phyloP scores from a whole-genome alignment of 1,284 basidiomycete genomes.

The Farysia itapuensis region DNA sequence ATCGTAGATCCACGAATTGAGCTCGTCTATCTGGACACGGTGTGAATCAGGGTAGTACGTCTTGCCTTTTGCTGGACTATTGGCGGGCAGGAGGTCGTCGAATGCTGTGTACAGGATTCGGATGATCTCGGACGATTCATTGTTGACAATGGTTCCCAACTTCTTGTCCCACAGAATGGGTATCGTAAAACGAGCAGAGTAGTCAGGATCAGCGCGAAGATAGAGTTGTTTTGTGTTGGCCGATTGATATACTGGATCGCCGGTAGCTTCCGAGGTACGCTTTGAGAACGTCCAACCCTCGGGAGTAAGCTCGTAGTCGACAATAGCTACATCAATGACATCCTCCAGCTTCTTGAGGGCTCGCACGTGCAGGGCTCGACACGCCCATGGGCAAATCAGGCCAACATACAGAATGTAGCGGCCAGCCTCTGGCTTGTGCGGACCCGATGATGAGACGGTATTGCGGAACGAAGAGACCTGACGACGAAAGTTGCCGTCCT shows the following conservation, averaged over 20 bases:
- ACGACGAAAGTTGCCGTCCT: constrained; percentile 81
- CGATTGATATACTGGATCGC: constrained; percentile 59
- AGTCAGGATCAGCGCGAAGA: constrained; percentile 69
- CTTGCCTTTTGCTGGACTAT: constrained; percentile 19
- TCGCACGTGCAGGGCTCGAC: constrained; percentile 79
- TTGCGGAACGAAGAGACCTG: constrained; percentile 72
- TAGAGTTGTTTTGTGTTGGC: constrained; percentile 65
- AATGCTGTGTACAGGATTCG: constrained; percentile 74
- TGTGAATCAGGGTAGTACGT: constrained; percentile 69
- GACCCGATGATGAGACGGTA: constrained; percentile 67
- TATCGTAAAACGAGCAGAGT: constrained; percentile 41
- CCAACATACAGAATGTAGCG: constrained; percentile 52
- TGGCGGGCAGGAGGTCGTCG: constrained; percentile 35
- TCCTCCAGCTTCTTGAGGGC: constrained; percentile 87
- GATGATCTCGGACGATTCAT: constrained; percentile 66
- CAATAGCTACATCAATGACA: constrained; percentile 63
- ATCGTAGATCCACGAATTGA: constrained; percentile 76
- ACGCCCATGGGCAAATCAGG: constrained; percentile 74
- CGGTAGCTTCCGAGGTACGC: constrained; percentile 10
- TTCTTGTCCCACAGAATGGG: constrained; percentile 93
- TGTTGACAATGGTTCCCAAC: constrained; percentile 82
- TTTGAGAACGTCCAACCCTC: constrained; percentile 80
- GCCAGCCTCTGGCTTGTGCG: constrained; percentile 81
- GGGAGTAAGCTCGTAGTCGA: constrained; percentile 79
- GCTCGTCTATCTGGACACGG: constrained; percentile 74